These are phyloP conservation scores for Leccinum subtestaceum DNA, from an alignment of 768 basidiomycete genomes.

Conservation along the genomic window DNA sequence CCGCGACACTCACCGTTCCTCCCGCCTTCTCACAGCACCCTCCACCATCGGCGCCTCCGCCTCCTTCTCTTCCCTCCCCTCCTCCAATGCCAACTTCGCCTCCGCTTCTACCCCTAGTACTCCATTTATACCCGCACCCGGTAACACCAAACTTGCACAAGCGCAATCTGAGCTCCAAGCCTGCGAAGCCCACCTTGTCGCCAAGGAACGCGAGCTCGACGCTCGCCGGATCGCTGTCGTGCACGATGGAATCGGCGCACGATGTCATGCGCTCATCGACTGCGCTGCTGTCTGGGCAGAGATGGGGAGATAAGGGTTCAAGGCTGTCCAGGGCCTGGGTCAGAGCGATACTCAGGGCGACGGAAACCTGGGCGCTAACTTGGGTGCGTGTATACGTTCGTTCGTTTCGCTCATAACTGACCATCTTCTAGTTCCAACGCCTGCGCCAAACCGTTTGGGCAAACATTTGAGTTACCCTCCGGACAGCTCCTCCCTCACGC, in stretches of 20 bases:
- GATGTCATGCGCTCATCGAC: too few relatives aligned
- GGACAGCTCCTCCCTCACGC: too few relatives aligned
- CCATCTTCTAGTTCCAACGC: too few relatives aligned
- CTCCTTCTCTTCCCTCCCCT: slow-evolving; percentile 42
- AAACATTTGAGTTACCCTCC: too few relatives aligned
- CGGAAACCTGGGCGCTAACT: too few relatives aligned
- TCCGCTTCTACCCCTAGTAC: too few relatives aligned
- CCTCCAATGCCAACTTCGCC: slow-evolving; percentile 28
- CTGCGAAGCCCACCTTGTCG: slow-evolving; percentile 71
- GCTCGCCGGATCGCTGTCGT: slow-evolving; percentile 51
- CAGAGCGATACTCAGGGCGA: neutral
- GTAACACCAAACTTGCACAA: slow-evolving; percentile 44
- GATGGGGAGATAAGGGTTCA: slow-evolving; percentile 60
- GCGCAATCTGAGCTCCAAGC: slow-evolving; percentile 81
- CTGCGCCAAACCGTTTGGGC: too few relatives aligned
- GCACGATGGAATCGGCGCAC: slow-evolving; percentile 41
- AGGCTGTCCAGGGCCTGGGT: slow-evolving; percentile 19
- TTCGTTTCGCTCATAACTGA: too few relatives aligned
- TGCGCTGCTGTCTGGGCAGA: slow-evolving; percentile 55
- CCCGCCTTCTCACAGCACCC: slow-evolving; percentile 16
- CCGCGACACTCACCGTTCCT: slow-evolving; percentile 38
- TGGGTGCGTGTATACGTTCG: too few relatives aligned
- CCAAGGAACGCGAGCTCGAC: slow-evolving; percentile 66
- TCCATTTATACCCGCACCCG: neutral
- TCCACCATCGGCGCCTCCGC: slow-evolving; percentile 37